phyloP scores from a whole-genome alignment of 257 asterid species.

The Nicotiana tabacum region DNA sequence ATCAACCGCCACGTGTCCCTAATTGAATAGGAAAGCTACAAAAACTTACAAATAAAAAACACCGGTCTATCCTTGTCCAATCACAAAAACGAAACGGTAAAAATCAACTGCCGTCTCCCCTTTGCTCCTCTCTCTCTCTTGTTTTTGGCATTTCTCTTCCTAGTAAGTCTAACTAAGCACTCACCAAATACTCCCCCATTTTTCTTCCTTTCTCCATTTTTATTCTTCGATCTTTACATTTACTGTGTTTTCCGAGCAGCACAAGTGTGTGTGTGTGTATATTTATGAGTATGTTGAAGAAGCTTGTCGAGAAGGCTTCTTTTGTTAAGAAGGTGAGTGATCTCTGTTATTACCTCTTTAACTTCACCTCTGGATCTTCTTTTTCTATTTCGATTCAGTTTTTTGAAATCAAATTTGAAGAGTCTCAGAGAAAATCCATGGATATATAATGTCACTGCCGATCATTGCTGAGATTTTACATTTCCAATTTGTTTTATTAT shows the following conservation, averaged over 20 bases:
- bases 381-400: neutral
- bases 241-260: neutral
- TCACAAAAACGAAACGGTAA: neutral
- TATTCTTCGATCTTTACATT: neutral
- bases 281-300: conserved; percentile 30
- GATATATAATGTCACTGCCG: too few species aligned
- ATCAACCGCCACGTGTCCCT: conserved; percentile 57
- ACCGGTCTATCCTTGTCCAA: conserved; percentile 2
- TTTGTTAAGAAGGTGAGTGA: conserved; percentile 57
- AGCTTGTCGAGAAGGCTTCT: conserved; percentile 88
- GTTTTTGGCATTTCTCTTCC: conserved; percentile 13
- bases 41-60: neutral
- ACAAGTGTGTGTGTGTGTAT: neutral
- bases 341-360: neutral
- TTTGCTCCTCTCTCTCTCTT: neutral
- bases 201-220: neutral
- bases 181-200: neutral
- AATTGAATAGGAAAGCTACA: neutral
- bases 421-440: neutral
- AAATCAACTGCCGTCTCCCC: conserved; percentile 1
- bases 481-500: neutral
- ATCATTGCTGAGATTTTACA: neutral
- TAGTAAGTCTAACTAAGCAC: neutral
- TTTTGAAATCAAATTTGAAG: neutral
- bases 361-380: neutral